A percentile compares a stretch with the other conserved stretches of the same genome.
These are phyloP conservation scores for Tilletiaria anomala DNA, from an alignment of 1,284 basidiomycete genomes.

Conservation along the genomic window DNA sequence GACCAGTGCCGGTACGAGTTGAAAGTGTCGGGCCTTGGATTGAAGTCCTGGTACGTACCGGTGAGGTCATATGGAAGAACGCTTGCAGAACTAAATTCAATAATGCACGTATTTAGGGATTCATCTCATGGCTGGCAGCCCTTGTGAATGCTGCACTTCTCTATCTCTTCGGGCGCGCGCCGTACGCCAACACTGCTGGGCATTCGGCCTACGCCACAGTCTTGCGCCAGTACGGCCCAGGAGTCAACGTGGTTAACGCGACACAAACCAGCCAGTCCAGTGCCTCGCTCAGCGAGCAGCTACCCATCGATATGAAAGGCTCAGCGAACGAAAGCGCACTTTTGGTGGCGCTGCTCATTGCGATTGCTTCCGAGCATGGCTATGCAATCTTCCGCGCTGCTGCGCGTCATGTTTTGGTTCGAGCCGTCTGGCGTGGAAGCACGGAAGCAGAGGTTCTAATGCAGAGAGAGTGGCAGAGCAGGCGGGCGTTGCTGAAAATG, in stretches of 20 bases:
- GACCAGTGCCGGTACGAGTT: conserved; percentile 68
- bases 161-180: conserved; percentile 25
- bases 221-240: conserved; percentile 19
- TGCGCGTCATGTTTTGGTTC: conserved; percentile 25
- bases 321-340: conserved; percentile 17
- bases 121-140: conserved; percentile 23
- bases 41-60: conserved; percentile 54
- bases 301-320: conserved; percentile 14
- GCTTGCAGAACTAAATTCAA: too few species aligned
- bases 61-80: too few species aligned
- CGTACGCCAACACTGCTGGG: conserved; percentile 8
- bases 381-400: conserved; percentile 18
- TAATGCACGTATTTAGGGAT: too few species aligned
- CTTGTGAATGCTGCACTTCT: conserved; percentile 24
- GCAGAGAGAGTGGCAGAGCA: conserved; percentile 23
- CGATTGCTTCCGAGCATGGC: conserved; percentile 28
- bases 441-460: conserved; percentile 24
- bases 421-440: conserved; percentile 25
- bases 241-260: not conserved
- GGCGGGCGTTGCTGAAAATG: conserved; percentile 6
- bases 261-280: not conserved
- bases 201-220: conserved; percentile 17
- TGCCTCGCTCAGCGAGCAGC: conserved; percentile 12
- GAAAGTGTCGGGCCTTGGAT: conserved; percentile 93
- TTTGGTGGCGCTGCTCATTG: conserved; percentile 21